Evolutionary conservation across 2,329 filamentous ascomycete species (phyloP).

Genomic region (Hypoxylon sp.): DNA sequence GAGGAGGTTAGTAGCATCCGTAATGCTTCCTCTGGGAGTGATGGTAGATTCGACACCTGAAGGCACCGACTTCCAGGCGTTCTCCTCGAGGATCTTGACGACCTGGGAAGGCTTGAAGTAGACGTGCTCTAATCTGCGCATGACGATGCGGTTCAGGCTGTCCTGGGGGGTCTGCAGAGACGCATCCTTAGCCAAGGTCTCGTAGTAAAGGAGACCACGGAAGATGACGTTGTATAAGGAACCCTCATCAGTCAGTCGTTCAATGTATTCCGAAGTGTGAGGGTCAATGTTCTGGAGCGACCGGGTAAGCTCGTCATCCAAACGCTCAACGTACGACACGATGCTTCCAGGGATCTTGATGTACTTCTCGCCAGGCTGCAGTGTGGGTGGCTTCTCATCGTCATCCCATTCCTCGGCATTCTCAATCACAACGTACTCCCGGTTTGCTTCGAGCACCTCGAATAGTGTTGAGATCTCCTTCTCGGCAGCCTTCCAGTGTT

Average conservation of each 20-base stretch:
- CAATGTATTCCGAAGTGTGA: conserved; percentile 98
- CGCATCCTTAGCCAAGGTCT: conserved; percentile 79
- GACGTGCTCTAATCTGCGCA: conserved; percentile 94
- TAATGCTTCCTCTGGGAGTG: conserved; percentile 78
- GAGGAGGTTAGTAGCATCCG: conserved; percentile 82
- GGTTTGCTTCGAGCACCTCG: conserved; percentile 82
- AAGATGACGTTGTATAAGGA: conserved; percentile 93
- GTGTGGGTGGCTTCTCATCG: conserved; percentile 89
- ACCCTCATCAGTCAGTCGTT: conserved; percentile 91
- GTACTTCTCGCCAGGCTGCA: conserved; percentile 80
- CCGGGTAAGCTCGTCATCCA: conserved; percentile 96
- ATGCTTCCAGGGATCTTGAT: conserved; percentile 95
- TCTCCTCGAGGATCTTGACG: conserved; percentile 92
- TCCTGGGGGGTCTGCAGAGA: conserved; percentile 85
- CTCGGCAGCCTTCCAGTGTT: conserved; percentile 97
- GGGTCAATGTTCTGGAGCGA: conserved; percentile 98
- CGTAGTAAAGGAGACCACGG: conserved; percentile 88
- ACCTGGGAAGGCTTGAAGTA: conserved; percentile 99
- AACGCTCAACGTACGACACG: conserved; percentile 92
- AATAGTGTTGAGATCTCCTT: conserved; percentile 86
- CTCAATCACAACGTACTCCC: conserved; percentile 88
- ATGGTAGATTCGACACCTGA: conserved; percentile 80
- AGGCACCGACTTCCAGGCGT: conserved; percentile 88
- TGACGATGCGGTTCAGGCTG: conserved; percentile 90
- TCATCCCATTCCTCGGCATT: conserved; percentile 98